phyloP scores from a whole-genome alignment of 2,329 filamentous ascomycete genomes.

The Paraphoma sp. region DNA sequence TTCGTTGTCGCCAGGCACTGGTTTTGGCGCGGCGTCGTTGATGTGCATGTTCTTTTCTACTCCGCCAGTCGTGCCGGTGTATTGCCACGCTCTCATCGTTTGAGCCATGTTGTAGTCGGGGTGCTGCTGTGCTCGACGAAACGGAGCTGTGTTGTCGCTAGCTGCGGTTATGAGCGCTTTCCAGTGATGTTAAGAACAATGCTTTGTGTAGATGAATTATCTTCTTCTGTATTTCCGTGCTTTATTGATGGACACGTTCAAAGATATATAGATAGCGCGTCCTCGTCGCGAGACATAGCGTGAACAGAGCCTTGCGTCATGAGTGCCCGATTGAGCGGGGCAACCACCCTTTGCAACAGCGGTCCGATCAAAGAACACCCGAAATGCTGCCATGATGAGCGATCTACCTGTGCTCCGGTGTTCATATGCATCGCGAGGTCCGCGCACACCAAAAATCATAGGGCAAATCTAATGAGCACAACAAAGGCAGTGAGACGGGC shows the following conservation, averaged over 20 bases:
- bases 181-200: too few species aligned
- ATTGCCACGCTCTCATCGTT: constrained; percentile 67
- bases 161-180: too few species aligned
- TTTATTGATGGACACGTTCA: background rate
- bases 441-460: background rate
- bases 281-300: background rate
- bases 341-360: background rate
- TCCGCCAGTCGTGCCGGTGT: constrained; percentile 52
- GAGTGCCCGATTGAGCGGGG: background rate
- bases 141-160: background rate
- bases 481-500: background rate
- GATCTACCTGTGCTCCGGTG: background rate
- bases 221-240: too few species aligned
- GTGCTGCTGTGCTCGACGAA: background rate
- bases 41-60: constrained; percentile 63
- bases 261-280: background rate
- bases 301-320: background rate
- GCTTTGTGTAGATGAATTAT: too few species aligned
- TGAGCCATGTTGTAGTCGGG: constrained; percentile 19
- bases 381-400: background rate
- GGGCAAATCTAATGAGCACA: too few species aligned
- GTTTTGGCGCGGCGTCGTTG: constrained; percentile 50
- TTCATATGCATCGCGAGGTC: background rate
- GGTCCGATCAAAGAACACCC: background rate
- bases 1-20: constrained; percentile 50